Base-by-base conservation (phyloP, 2,329 filamentous ascomycete genomes). In the Cordyceps javanica region DNA sequence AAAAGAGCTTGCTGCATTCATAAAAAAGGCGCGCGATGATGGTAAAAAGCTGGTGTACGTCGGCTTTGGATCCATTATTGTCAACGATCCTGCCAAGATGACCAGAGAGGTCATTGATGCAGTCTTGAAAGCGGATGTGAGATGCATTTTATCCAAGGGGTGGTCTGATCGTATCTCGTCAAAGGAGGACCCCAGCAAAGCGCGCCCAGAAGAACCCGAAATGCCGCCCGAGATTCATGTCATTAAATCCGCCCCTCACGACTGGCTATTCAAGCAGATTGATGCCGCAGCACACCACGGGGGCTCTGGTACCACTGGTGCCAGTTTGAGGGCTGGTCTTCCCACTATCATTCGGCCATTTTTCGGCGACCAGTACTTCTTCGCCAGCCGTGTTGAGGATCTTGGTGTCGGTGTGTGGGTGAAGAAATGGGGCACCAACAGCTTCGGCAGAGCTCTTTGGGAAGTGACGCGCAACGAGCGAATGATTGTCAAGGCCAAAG, bases 291-390 rank as follows among this genome's bases (percentile, higher is more conserved):
- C 90, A 8, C 94, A 99, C 69, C 94, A 99, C 68, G 94, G 94
- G 49, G 94, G 94, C 5, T 90, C 91, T 5, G 94, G 94, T 2
- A 99, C 94, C 0, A 99, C 94, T 0, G 94, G 94, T 2, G 94
- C 94, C 1, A 96, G 91, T 70, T 77, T 99, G 50, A 82, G 94
- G 54, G 92, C 92, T 0, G 94, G 94, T 2, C 84, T 96, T 5
- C 94, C 94, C 0, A 97, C 94, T 0, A 92, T 99, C 62, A 89
- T 97, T 68, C 90, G 93, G 60, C 94, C 94, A 0, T 99, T 97
- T 77, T 99, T 99, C 68, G 94, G 94, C 5, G 94, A 99, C 66
- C 94, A 99, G 69, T 97, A 89, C 78, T 99, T 99, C 77, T 97
- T 96, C 66, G 94, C 91, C 7, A 83, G 81, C 30, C 82, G 94